Evolutionary conservation across 371 early-diverging fungal species (phyloP).

Genomic region (Mortierella sp.): DNA sequence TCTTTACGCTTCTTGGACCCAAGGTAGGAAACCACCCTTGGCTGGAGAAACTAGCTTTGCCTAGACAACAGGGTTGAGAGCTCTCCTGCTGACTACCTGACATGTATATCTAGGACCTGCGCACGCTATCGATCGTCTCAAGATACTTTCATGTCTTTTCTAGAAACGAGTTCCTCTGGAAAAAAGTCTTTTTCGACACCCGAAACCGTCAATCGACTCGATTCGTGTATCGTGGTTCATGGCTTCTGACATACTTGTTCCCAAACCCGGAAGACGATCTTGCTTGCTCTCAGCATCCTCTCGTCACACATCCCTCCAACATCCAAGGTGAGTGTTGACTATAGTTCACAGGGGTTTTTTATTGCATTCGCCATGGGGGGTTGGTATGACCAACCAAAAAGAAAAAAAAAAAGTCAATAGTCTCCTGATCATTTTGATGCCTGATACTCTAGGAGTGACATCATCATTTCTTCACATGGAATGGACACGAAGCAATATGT

Average conservation of each 20-base stretch:
- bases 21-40: conserved; percentile 11
- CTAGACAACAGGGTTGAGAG: no score
- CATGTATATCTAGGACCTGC: conserved; percentile 23
- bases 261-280: conserved; percentile 28
- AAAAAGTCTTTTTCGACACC: conserved; percentile 26
- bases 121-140: conserved; percentile 19
- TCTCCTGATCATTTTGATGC: no score
- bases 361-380: no score
- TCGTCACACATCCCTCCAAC: conserved; percentile 21
- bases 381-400: no score
- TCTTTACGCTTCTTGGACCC: conserved; percentile 16
- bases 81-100: background rate
- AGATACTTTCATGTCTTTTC: conserved; percentile 47
- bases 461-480: conserved; percentile 32
- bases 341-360: background rate
- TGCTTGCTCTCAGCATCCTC: conserved; percentile 31
- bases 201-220: conserved; percentile 22
- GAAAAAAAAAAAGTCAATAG: no score
- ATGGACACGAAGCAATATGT: conserved; percentile 42
- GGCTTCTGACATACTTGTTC: conserved; percentile 53
- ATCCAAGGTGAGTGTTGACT: conserved; percentile 24
- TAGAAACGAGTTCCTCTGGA: conserved; percentile 49
- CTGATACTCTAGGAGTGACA: conserved; percentile 9
- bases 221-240: conserved; percentile 41
- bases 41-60: background rate